Evolutionary conservation across 78 protist species (phyloP).

Genomic region (Bodo saltans): DNA sequence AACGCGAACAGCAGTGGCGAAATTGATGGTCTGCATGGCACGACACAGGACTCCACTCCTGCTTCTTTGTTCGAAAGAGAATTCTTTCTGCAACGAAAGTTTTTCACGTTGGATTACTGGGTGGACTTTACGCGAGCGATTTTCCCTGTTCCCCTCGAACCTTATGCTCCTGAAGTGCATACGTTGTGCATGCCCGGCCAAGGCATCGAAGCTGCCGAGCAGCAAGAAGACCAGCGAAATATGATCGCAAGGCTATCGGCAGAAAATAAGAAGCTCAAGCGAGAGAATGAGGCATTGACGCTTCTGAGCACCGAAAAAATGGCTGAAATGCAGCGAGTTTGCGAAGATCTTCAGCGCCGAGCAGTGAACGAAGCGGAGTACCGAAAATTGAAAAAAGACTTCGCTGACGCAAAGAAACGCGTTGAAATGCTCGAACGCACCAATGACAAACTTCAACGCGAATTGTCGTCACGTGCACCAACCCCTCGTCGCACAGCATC

Average conservation of each 20-base stretch:
- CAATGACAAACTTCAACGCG: not conserved
- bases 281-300: not conserved
- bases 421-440: too few species aligned
- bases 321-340: not conserved
- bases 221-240: too few species aligned
- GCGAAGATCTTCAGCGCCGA: not conserved
- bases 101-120: not conserved
- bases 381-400: not conserved
- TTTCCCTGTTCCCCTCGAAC: not conserved
- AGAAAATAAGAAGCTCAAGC: not conserved
- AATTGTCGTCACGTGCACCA: not conserved
- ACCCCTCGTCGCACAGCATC: not conserved
- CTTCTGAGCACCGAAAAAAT: not conserved
- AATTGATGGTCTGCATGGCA: too few species aligned
- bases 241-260: not conserved
- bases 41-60: too few species aligned
- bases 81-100: too few species aligned
- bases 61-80: too few species aligned
- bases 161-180: not conserved
- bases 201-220: not conserved
- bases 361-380: not conserved
- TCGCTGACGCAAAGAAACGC: too few species aligned
- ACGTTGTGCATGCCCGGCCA: not conserved
- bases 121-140: not conserved
- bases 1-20: too few species aligned